Conservation (phyloP, 163 green algal species). For the Chlamydomonas reinhardtii region DNA sequence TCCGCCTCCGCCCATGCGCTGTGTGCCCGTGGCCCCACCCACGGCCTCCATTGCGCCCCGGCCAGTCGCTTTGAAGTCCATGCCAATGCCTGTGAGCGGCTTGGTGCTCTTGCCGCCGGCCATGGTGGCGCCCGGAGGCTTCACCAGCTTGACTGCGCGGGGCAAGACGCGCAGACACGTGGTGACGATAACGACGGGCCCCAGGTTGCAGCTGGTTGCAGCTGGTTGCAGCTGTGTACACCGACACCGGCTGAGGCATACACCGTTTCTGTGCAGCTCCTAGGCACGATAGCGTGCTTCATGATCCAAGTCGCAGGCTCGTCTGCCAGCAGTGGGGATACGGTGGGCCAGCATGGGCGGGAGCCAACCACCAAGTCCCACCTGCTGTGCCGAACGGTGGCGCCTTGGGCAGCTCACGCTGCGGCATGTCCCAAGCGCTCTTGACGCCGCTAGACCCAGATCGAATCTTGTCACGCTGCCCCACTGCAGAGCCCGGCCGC, state of each 20-base stretch:
- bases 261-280: too few species aligned
- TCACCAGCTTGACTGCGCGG: constrained; percentile 24
- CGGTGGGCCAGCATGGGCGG: too few species aligned
- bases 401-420: constrained; percentile 6
- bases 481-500: neutral
- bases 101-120: constrained; percentile 36
- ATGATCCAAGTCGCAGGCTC: too few species aligned
- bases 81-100: constrained; percentile 28
- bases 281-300: too few species aligned
- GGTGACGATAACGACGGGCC: too few species aligned
- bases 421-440: constrained; percentile 35
- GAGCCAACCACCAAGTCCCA: neutral
- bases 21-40: neutral
- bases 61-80: constrained; percentile 41
- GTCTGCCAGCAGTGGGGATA: too few species aligned
- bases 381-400: constrained; percentile 32
- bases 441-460: neutral
- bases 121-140: constrained; percentile 14
- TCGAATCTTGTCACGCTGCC: neutral
- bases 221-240: neutral
- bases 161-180: too few species aligned
- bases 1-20: neutral
- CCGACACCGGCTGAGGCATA: too few species aligned
- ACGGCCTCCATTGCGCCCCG: constrained; percentile 3
- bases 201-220: too few species aligned